A percentile compares a stretch with the other conserved stretches of the same genome.
Evolutionary conservation across 768 basidiomycete species (phyloP).

Genomic region (Rhodotorula babjevae): DNA sequence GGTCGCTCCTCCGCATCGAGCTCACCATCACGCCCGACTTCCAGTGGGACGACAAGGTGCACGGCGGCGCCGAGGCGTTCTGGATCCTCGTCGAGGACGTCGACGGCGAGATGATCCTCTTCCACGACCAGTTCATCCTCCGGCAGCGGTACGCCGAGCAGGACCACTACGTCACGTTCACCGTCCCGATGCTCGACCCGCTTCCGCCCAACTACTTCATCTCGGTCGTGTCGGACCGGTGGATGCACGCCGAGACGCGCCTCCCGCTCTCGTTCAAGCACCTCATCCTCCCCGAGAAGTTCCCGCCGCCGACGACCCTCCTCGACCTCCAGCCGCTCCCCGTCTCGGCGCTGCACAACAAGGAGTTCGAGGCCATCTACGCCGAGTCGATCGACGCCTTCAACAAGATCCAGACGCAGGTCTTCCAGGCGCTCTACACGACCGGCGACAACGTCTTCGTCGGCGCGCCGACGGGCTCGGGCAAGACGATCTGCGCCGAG

Average conservation of each 20-base stretch:
- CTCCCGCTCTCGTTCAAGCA: conserved; percentile 97
- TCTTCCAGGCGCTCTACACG: conserved; percentile 95
- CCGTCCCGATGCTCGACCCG: conserved; percentile 93
- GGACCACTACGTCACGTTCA: conserved; percentile 90
- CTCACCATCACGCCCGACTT: conserved; percentile 95
- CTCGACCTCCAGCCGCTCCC: conserved; percentile 89
- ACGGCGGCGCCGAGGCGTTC: conserved; percentile 83
- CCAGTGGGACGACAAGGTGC: conserved; percentile 93
- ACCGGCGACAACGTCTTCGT: conserved; percentile 95
- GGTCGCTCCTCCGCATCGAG: conserved; percentile 84
- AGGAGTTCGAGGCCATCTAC: conserved; percentile 84
- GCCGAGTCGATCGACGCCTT: conserved; percentile 72
- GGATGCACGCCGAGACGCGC: conserved; percentile 91
- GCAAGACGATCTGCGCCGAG: conserved; percentile 96
- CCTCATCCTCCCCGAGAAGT: conserved; percentile 92
- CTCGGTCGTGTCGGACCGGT: conserved; percentile 86
- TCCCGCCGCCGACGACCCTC: conserved; percentile 85
- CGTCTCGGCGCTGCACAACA: conserved; percentile 84
- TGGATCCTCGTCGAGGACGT: conserved; percentile 93
- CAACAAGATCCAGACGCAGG: conserved; percentile 99
- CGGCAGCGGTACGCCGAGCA: conserved; percentile 84
- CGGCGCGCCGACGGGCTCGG: conserved; percentile 92
- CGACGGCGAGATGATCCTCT: conserved; percentile 91
- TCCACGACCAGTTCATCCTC: conserved; percentile 87
- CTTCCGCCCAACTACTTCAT: conserved; percentile 98